Evolutionary conservation across 139 green algal species (phyloP).

Genomic region (Closterium sp.): DNA sequence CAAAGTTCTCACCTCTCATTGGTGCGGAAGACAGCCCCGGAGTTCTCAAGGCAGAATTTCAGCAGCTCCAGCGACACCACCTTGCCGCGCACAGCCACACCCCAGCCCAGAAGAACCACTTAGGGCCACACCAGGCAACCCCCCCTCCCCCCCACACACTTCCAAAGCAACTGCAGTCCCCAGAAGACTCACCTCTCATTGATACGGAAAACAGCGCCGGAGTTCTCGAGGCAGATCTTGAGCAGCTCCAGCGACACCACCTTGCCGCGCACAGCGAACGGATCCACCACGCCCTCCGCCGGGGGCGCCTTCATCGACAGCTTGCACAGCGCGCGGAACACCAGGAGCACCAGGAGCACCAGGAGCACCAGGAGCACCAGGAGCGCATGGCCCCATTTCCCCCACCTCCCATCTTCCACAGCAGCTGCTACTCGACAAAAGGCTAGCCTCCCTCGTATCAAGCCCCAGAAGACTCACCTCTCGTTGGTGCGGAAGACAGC

Average conservation of each 20-base stretch:
- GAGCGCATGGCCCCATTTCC: too few relatives aligned
- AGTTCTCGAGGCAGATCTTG: slow-evolving; percentile 94
- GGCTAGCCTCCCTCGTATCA: neutral
- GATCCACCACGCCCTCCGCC: slow-evolving; percentile 27
- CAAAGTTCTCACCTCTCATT: slow-evolving; percentile 59
- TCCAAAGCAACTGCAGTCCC: too few relatives aligned
- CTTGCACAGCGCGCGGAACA: slow-evolving; percentile 97
- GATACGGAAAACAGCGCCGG: slow-evolving; percentile 74
- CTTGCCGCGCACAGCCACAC: slow-evolving; percentile 52
- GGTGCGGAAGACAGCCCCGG: slow-evolving; percentile 74
- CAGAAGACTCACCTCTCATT: slow-evolving; percentile 60
- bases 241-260: slow-evolving; percentile 91
- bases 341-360: slow-evolving; percentile 94
- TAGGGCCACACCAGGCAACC: too few relatives aligned
- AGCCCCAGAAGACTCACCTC: slow-evolving; percentile 38
- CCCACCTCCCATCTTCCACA: too few relatives aligned
- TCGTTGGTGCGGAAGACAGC: slow-evolving; percentile 74
- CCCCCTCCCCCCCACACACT: too few relatives aligned
- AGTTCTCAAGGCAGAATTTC: slow-evolving; percentile 94
- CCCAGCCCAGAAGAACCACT: too few relatives aligned
- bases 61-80: slow-evolving; percentile 91
- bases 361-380: too few relatives aligned
- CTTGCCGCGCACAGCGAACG: slow-evolving; percentile 53
- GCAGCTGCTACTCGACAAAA: too few relatives aligned
- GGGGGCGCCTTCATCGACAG: slow-evolving; percentile 74